Conservation (phyloP, 495 filamentous ascomycete species). For the Neurospora terricola region DNA sequence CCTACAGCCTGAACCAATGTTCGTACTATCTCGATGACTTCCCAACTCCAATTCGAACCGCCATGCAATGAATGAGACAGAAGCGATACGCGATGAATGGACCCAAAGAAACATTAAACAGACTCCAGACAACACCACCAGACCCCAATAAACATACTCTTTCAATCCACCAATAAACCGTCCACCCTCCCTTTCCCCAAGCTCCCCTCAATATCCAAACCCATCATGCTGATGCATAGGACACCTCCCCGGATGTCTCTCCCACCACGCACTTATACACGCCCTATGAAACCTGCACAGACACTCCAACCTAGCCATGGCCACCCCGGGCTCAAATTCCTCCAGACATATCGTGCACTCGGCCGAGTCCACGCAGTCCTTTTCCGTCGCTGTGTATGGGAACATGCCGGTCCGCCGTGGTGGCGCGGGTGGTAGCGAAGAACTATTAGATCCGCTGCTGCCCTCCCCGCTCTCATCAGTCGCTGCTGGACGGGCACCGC, state of each 20-base stretch:
- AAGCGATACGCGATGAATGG: neutral
- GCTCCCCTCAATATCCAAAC: slow-evolving; percentile 29
- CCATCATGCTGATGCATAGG: slow-evolving; percentile 47
- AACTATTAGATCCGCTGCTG: neutral
- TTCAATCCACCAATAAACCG: neutral
- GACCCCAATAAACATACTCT: neutral
- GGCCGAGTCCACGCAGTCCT: slow-evolving; percentile 72
- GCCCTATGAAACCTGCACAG: slow-evolving; percentile 82
- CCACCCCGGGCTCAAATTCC: slow-evolving; percentile 78
- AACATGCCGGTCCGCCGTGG: slow-evolving; percentile 40
- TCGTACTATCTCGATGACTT: neutral
- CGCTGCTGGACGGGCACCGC: neutral
- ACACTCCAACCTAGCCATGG: slow-evolving; percentile 81
- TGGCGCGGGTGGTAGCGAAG: slow-evolving; percentile 17
- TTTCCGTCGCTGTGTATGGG: slow-evolving; percentile 74
- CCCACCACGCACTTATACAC: slow-evolving; percentile 51
- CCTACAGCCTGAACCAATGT: neutral
- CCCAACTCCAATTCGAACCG: neutral
- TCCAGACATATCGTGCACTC: slow-evolving; percentile 97
- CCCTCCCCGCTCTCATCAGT: slow-evolving; percentile 6
- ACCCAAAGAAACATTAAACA: neutral
- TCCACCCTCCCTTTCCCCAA: neutral
- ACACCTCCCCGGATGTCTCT: slow-evolving; percentile 40
- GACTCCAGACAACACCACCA: neutral
- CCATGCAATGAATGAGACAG: neutral